Evolutionary conservation across 208 protist species (phyloP).

Genomic region (Acanthamoeba triangularis): DNA sequence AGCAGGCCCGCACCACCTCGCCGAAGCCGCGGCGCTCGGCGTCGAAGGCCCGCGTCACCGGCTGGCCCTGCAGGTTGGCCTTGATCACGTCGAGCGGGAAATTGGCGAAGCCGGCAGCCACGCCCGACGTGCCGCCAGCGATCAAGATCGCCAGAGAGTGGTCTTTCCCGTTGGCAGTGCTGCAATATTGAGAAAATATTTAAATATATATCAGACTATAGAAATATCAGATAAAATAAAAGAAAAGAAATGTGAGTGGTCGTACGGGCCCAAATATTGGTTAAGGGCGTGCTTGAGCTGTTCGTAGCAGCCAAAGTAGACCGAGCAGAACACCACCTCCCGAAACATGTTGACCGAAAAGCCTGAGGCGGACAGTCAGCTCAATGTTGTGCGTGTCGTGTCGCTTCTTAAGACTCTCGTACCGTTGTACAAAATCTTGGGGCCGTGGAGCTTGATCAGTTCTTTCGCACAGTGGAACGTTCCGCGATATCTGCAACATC

Average conservation of each 20-base stretch:
- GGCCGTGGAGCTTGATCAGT: constrained; percentile 24
- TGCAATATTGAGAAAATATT: background rate
- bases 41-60: constrained; percentile 30
- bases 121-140: constrained; percentile 50
- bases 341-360: constrained; percentile 59
- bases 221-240: background rate
- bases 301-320: constrained; percentile 69
- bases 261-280: constrained; percentile 22
- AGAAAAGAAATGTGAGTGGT: background rate
- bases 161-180: background rate
- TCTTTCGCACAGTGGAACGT: constrained; percentile 57
- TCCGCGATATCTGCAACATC: constrained; percentile 46
- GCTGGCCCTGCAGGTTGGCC: constrained; percentile 66
- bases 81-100: constrained; percentile 76
- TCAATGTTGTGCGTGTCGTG: background rate
- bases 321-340: constrained; percentile 56
- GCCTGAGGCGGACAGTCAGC: background rate
- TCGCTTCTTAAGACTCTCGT: background rate
- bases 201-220: too few species aligned
- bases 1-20: background rate
- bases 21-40: background rate
- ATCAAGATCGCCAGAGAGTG: constrained; percentile 31
- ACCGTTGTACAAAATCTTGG: constrained; percentile 70
- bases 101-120: constrained; percentile 70
- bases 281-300: constrained; percentile 60